A percentile compares a stretch with the other conserved stretches of the same genome.
These are phyloP conservation scores for Clathrus columnatus DNA, from an alignment of 768 basidiomycete genomes.

Conservation along the genomic window DNA sequence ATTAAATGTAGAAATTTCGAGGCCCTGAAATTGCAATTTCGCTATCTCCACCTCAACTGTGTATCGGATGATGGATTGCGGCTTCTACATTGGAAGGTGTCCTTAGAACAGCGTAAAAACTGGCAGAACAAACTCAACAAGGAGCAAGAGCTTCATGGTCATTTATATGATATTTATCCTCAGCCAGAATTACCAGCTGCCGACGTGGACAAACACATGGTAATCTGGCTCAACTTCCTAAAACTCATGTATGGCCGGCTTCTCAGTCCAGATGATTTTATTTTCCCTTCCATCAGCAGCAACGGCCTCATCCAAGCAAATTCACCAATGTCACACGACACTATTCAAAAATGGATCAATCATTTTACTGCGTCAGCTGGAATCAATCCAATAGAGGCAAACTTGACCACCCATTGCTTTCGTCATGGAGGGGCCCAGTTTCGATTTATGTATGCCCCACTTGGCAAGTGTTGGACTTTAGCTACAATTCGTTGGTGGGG, in stretches of 20 bases:
- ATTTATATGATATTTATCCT: conserved; percentile 28
- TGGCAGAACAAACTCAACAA: conserved; percentile 21
- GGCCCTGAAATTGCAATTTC: not conserved
- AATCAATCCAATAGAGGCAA: not conserved
- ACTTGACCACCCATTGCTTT: conserved; percentile 26
- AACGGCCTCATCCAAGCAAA: conserved; percentile 21
- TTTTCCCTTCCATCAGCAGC: conserved; percentile 24
- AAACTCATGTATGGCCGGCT: conserved; percentile 13
- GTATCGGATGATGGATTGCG: not conserved
- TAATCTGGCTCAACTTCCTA: not conserved
- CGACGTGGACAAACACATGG: conserved; percentile 15
- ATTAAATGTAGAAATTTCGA: not conserved
- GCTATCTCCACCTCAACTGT: not conserved
- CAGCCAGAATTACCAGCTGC: conserved; percentile 23
- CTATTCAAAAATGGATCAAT: conserved; percentile 21
- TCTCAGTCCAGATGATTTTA: conserved; percentile 21
- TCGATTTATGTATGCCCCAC: conserved; percentile 29
- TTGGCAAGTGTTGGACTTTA: conserved; percentile 29
- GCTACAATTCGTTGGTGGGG: conserved; percentile 33
- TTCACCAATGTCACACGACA: conserved; percentile 22
- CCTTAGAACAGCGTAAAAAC: conserved; percentile 17
- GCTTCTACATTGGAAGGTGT: conserved; percentile 16
- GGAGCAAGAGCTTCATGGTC: conserved; percentile 19
- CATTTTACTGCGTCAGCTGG: conserved; percentile 20
- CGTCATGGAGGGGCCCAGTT: conserved; percentile 31